phyloP scores from a whole-genome alignment of 305 asterid genomes.

The Coffea humblotiana region DNA sequence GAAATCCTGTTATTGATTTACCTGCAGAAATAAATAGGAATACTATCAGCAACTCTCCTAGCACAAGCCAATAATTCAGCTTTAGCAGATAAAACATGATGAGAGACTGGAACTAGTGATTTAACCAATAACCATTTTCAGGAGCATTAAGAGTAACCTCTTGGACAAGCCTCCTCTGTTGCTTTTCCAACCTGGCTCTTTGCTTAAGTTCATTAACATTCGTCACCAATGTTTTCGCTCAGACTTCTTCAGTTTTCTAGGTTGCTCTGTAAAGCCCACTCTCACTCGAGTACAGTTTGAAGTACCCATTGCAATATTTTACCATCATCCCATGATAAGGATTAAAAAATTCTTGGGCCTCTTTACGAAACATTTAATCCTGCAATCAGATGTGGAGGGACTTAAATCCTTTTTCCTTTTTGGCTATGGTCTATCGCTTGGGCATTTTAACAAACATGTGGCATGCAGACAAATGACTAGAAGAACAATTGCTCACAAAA shows the following conservation, averaged over 20 bases:
- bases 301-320: not conserved
- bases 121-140: constrained; percentile 62
- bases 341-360: not conserved
- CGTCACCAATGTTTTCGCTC: constrained; percentile 66
- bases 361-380: not conserved
- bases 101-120: constrained; percentile 67
- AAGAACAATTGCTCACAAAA: not conserved
- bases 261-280: constrained; percentile 29
- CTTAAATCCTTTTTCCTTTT: not conserved
- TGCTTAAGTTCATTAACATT: constrained; percentile 55
- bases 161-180: constrained; percentile 36
- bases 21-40: constrained; percentile 60
- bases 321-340: not conserved
- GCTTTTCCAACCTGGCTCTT: constrained; percentile 40
- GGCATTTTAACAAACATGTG: not conserved
- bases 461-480: not conserved
- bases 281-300: constrained; percentile 21
- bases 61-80: constrained; percentile 40
- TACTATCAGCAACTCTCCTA: constrained; percentile 37
- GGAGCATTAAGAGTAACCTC: constrained; percentile 56
- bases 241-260: constrained; percentile 43
- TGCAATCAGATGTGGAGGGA: not conserved
- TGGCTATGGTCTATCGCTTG: not conserved
- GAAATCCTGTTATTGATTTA: constrained; percentile 7
- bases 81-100: constrained; percentile 55